A percentile compares a stretch with the other conserved stretches of the same genome.
Conservation (phyloP, 345 rosid genomes). For the Anacardium occidentale region DNA sequence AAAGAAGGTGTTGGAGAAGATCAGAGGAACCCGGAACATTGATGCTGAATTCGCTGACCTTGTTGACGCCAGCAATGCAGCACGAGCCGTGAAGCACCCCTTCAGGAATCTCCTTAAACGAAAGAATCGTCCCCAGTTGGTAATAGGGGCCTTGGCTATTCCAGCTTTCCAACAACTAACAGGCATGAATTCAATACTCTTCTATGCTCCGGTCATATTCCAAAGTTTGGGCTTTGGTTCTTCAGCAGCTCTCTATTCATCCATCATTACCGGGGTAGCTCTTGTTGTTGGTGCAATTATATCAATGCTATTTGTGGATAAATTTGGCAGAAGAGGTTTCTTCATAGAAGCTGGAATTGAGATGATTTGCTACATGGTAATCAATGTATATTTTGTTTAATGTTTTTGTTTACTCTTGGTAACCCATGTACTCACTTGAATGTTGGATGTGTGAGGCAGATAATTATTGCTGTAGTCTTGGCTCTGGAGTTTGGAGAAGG, state of each 20-base stretch:
- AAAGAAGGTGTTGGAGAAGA: slow-evolving; percentile 53
- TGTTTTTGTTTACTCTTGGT: not conserved
- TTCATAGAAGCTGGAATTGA: slow-evolving; percentile 75
- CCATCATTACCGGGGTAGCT: slow-evolving; percentile 55
- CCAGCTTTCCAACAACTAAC: slow-evolving; percentile 87
- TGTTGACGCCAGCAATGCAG: slow-evolving; percentile 70
- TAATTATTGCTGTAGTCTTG: slow-evolving; percentile 54
- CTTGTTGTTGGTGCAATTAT: slow-evolving; percentile 56
- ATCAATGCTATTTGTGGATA: slow-evolving; percentile 71
- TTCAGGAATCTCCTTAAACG: slow-evolving; percentile 60
- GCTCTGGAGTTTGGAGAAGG: slow-evolving; percentile 73
- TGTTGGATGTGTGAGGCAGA: slow-evolving; percentile 32
- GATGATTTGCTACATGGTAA: slow-evolving; percentile 73
- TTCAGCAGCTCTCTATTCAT: slow-evolving; percentile 56
- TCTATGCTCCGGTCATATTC: slow-evolving; percentile 82
- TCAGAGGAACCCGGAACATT: slow-evolving; percentile 62
- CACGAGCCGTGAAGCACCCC: slow-evolving; percentile 62
- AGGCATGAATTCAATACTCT: slow-evolving; percentile 80
- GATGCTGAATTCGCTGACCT: slow-evolving; percentile 79
- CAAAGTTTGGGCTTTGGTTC: slow-evolving; percentile 86
- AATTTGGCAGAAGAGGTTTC: slow-evolving; percentile 70
- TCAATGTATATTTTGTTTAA: not conserved
- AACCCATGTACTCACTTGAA: not conserved
- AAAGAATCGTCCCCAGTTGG: slow-evolving; percentile 68
- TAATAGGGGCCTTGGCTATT: slow-evolving; percentile 68